phyloP scores from a whole-genome alignment of 192 early-diverging fungal genomes.

The Rhizophagus prolifer region DNA sequence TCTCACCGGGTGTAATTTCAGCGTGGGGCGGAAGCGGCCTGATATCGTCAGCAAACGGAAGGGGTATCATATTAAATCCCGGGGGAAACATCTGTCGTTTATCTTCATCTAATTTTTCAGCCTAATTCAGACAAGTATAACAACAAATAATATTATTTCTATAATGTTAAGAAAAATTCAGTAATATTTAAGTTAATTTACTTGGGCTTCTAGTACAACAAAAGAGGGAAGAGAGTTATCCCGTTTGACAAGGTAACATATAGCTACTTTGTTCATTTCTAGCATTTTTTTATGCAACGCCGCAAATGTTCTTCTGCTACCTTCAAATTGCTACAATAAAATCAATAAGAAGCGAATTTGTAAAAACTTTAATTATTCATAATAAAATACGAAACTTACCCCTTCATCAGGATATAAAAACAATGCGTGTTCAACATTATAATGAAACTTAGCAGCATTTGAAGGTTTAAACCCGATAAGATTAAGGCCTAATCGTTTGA shows the following conservation, averaged over 20 bases:
- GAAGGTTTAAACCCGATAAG: slow-evolving; percentile 74
- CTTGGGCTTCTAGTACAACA: slow-evolving; percentile 72
- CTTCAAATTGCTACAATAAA: slow-evolving; percentile 50
- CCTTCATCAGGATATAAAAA: slow-evolving; percentile 80
- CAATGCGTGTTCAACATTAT: slow-evolving; percentile 63
- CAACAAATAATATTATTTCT: neutral
- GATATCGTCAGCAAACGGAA: slow-evolving; percentile 82
- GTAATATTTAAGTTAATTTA: slow-evolving; percentile 28
- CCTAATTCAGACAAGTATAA: slow-evolving; percentile 29
- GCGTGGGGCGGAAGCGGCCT: slow-evolving; percentile 32
- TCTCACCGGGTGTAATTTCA: too few species aligned
- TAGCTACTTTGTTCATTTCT: slow-evolving; percentile 59
- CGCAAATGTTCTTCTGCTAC: slow-evolving; percentile 71
- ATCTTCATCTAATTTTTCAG: slow-evolving; percentile 50
- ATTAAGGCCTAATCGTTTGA: slow-evolving; percentile 45
- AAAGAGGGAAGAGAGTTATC: slow-evolving; percentile 45
- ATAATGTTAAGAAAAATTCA: neutral
- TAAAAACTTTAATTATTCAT: neutral
- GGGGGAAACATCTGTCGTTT: slow-evolving; percentile 52
- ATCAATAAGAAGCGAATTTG: neutral
- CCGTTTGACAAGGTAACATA: slow-evolving; percentile 64
- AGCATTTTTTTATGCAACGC: slow-evolving; percentile 61
- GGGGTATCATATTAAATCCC: slow-evolving; percentile 63
- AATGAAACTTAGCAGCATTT: slow-evolving; percentile 45
- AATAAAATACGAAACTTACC: slow-evolving; percentile 37